Base-by-base conservation (phyloP, 2,329 filamentous ascomycete species). In the Colletotrichum eremochloae region DNA sequence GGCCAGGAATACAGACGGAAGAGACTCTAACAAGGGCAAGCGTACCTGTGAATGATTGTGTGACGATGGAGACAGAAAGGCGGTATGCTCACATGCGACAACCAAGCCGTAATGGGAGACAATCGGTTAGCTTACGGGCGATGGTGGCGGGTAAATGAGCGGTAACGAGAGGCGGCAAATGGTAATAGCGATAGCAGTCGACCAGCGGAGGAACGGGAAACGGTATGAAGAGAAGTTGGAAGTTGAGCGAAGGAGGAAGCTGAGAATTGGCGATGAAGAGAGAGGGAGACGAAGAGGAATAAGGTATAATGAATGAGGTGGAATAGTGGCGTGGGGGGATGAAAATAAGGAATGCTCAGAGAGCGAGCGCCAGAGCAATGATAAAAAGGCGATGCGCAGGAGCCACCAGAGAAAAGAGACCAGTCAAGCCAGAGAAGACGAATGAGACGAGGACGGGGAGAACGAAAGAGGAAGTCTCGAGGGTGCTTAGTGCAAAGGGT, bases 401-500 rank as follows among this genome's bases (percentile, higher is more conserved):
- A 72, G 69, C 69, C 69, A 63, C 58, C 65, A 63, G 53, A 46
- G 61, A 61, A 44, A 68, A 61, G 36, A 69, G 58, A 24, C 36
- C 20, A n/a, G 55, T 38, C 55, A 63, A 72, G 69, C 66, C 69
- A 64, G 63, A 69, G 66, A 69, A 64, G 53, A 64, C 66, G 60
- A 53, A 69, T 58, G 69, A 58, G 40, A 18, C 14, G 42, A 44
- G 36, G 53, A 62, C 20, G 52, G 57, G 33, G 53, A 62, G 63
- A 63, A 67, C 69, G 66, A 68, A 72, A 69, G 60, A 67, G 67
- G 67, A 73, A 66, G 46, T 52, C 50, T 65, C 61, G 57, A 48
- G 52, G 56, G 60, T 58, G 40, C 65, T 40, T 69, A 72, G 66
- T 68, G 65, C 55, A 67, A 61, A 60, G n/a, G 66, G 60, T 68